Conservation (phyloP, 2,329 filamentous ascomycete genomes). For the Alternaria arborescens region DNA sequence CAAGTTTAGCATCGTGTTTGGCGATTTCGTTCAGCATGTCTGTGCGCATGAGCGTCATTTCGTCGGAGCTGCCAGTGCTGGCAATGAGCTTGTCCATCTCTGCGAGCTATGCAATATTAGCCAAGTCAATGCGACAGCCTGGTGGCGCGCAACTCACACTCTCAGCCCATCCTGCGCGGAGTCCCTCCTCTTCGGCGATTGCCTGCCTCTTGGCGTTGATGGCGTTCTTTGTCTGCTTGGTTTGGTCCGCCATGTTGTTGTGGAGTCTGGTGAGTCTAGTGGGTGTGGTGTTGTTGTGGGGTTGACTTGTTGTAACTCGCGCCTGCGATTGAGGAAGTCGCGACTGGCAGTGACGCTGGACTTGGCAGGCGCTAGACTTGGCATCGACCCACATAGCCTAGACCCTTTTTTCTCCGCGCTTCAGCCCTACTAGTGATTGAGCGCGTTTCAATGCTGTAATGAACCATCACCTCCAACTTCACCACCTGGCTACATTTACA, state of each 20-base stretch:
- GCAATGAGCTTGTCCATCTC: slow-evolving; percentile 80
- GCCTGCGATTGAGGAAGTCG: slow-evolving; percentile 16
- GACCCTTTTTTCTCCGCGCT: slow-evolving; percentile 17
- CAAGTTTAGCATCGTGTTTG: slow-evolving; percentile 78
- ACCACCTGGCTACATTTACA: neutral
- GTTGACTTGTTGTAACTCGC: slow-evolving; percentile 4
- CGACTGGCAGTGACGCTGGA: slow-evolving; percentile 22
- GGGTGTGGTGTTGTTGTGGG: slow-evolving; percentile 8
- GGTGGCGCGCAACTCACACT: slow-evolving; percentile 3
- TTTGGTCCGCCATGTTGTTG: slow-evolving; percentile 33
- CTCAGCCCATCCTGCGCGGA: slow-evolving; percentile 29
- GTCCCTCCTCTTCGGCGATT: slow-evolving; percentile 31
- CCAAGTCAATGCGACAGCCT: slow-evolving; percentile 4
- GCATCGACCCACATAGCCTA: slow-evolving; percentile 18
- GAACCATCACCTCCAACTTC: neutral
- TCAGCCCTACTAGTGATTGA: slow-evolving; percentile 25
- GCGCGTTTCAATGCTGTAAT: neutral
- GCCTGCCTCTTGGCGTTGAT: slow-evolving; percentile 39
- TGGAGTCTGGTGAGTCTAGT: neutral
- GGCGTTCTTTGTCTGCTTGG: slow-evolving; percentile 38
- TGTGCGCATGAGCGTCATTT: slow-evolving; percentile 79
- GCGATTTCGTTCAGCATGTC: slow-evolving; percentile 85
- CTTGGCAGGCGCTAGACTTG: slow-evolving; percentile 21
- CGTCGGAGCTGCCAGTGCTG: slow-evolving; percentile 80
- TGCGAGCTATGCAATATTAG: slow-evolving; percentile 12